A percentile compares a stretch with the other conserved stretches of the same genome.
Evolutionary conservation across 1,284 basidiomycete species (phyloP).

Genomic region (Kwoniella shivajii): DNA sequence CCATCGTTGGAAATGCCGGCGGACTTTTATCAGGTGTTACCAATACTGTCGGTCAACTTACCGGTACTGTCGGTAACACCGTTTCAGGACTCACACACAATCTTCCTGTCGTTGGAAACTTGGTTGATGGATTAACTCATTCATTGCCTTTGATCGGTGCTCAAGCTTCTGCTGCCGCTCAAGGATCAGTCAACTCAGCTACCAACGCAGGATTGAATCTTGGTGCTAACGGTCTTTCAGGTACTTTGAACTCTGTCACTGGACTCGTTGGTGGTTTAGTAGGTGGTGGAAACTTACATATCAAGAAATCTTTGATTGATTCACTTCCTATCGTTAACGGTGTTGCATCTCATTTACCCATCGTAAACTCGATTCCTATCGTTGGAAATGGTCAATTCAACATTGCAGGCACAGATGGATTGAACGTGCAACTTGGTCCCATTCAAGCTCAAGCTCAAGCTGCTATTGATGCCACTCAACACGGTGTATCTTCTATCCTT

Average conservation of each 20-base stretch:
- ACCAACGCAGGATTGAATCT: conserved; percentile 13
- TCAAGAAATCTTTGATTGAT: not conserved
- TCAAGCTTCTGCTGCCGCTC: conserved; percentile 3
- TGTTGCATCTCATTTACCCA: not conserved
- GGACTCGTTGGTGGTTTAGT: conserved; percentile 8
- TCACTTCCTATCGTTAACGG: not conserved
- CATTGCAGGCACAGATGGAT: not conserved
- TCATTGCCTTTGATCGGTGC: conserved; percentile 4
- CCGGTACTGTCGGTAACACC: conserved; percentile 7
- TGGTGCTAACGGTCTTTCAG: conserved; percentile 5
- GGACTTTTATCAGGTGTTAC: conserved; percentile 2
- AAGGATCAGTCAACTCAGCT: not conserved
- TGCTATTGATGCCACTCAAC: not conserved
- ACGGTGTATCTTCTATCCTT: not conserved
- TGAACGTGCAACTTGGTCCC: conserved; percentile 5
- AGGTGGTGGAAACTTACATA: conserved; percentile 9
- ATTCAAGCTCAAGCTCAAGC: conserved; percentile 1
- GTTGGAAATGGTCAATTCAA: not conserved
- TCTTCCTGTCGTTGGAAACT: conserved; percentile 5
- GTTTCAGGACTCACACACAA: conserved; percentile 6
- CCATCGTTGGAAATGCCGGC: not conserved
- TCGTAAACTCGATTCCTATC: not conserved
- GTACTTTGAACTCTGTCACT: conserved; percentile 10
- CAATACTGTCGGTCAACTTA: conserved; percentile 5
- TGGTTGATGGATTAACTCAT: conserved; percentile 12